Percentiles rank a stretch among this genome's conserved stretches.
These are phyloP conservation scores for Claviceps sp. DNA, from an alignment of 2,329 filamentous ascomycete species.

Conservation along the genomic window DNA sequence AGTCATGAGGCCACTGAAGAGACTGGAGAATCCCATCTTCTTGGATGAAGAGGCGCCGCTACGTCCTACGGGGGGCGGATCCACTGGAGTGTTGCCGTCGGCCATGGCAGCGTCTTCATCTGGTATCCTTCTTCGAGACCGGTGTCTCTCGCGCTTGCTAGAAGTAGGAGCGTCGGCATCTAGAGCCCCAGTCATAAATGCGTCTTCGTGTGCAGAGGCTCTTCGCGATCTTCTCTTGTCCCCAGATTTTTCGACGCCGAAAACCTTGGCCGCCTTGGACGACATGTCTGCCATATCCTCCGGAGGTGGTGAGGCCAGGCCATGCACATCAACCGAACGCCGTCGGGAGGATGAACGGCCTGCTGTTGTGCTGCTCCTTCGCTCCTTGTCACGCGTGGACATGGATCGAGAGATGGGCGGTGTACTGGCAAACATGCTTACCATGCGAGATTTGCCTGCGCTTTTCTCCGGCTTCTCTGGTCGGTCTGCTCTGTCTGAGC, in stretches of 20 bases:
- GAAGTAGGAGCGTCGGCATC: constrained; percentile 21
- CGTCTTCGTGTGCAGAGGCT: constrained; percentile 33
- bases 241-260: constrained; percentile 40
- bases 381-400: constrained; percentile 52
- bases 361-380: constrained; percentile 25
- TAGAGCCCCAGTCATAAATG: constrained; percentile 31
- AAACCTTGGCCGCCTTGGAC: constrained; percentile 65
- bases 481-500: constrained; percentile 55
- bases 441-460: constrained; percentile 40
- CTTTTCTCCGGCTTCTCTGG: constrained; percentile 29
- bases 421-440: constrained; percentile 49
- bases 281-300: constrained; percentile 53
- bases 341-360: constrained; percentile 54
- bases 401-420: constrained; percentile 55
- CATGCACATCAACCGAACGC: constrained; percentile 51
- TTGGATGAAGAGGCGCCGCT: constrained; percentile 27
- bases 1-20: constrained; percentile 48
- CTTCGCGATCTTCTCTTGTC: constrained; percentile 34
- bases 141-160: constrained; percentile 20
- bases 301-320: constrained; percentile 58
- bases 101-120: constrained; percentile 28
- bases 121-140: constrained; percentile 16
- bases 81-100: constrained; percentile 19
- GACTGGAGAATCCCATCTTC: constrained; percentile 41
- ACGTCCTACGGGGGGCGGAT: constrained; percentile 16